Base-by-base conservation (phyloP, 306 rosid species). In the Abrus precatorius region DNA sequence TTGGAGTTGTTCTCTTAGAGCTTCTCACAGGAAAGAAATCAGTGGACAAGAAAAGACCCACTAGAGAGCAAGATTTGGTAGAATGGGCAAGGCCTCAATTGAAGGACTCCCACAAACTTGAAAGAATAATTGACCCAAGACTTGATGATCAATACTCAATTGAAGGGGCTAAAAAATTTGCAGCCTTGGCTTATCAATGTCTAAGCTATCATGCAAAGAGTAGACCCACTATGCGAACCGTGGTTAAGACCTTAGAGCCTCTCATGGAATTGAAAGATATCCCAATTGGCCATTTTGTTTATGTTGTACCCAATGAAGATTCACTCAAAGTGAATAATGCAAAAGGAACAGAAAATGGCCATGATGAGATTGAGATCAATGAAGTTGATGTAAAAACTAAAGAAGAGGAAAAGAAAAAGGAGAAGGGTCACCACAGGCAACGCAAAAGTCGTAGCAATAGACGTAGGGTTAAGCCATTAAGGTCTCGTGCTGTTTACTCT, bases 1-100 rank as follows among this genome's bases (percentile, higher is more conserved):
- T 88, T 9, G 98, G 99, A 6, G 98, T 96, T 7, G 94, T 96
- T 70, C 95, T 96, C 2, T 40, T 96, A 43, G 99, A 96, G 86
- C 88, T 96, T 27, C 80, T 96, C 9, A 90, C 98, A 0, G 97
- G 97, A 28, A 86, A 80, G 69, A 80, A 91, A 48, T 88, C 97
- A 0, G 77, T 93, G 72, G 99, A 93, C 89, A 91, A 89, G 62
- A 93, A 81, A 70, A 69, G 97, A 1, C 83, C 89, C 0, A 40
- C 67, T 3, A 90, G 97, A 59, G 97, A 96, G 36, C 91, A 92
- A n/a, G 89, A 92, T 81, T 79, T 96, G 69, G 99, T 90, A 56
- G 93, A 86, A 41, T 92, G 99, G 99, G 95, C 93, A 12, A 93
- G 92, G 34, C 98, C 97, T 8, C 43, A 83, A 1, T 55, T 96